Evolutionary conservation across 345 rosid genomes (phyloP).

Genomic region (Excoecaria cochinchinensis): DNA sequence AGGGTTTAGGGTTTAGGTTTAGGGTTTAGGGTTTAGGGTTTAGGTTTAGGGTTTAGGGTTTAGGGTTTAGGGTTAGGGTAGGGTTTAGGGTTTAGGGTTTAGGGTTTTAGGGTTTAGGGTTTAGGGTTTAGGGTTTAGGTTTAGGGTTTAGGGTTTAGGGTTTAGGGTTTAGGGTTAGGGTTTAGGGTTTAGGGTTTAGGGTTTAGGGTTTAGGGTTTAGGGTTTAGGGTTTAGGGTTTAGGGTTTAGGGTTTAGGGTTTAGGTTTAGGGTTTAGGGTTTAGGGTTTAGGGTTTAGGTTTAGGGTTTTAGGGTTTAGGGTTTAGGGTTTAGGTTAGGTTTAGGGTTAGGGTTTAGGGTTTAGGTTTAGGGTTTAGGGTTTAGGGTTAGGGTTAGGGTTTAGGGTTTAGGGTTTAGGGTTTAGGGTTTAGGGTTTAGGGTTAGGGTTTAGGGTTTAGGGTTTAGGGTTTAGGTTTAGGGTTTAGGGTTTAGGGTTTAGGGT

Average conservation of each 20-base stretch:
- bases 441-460: slow-evolving; percentile 18
- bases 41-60: slow-evolving; percentile 4
- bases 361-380: slow-evolving; percentile 28
- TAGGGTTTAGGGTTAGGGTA: slow-evolving; percentile 27
- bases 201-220: slow-evolving; percentile 28
- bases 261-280: slow-evolving; percentile 27
- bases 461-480: slow-evolving; percentile 26
- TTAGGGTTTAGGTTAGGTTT: neutral
- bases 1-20: slow-evolving; percentile 36
- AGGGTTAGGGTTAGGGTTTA: slow-evolving; percentile 33
- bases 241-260: slow-evolving; percentile 29
- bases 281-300: slow-evolving; percentile 18
- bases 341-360: slow-evolving; percentile 18
- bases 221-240: slow-evolving; percentile 33
- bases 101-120: too few relatives aligned
- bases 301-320: slow-evolving; percentile 10
- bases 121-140: slow-evolving; percentile 27
- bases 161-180: slow-evolving; percentile 23
- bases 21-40: slow-evolving; percentile 34
- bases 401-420: slow-evolving; percentile 32
- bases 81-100: slow-evolving; percentile 23
- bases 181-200: slow-evolving; percentile 28
- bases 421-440: slow-evolving; percentile 7
- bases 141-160: slow-evolving; percentile 31
- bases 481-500: slow-evolving; percentile 19